Conservation (phyloP, 805 yeast genomes). For the Pichia insulana region DNA sequence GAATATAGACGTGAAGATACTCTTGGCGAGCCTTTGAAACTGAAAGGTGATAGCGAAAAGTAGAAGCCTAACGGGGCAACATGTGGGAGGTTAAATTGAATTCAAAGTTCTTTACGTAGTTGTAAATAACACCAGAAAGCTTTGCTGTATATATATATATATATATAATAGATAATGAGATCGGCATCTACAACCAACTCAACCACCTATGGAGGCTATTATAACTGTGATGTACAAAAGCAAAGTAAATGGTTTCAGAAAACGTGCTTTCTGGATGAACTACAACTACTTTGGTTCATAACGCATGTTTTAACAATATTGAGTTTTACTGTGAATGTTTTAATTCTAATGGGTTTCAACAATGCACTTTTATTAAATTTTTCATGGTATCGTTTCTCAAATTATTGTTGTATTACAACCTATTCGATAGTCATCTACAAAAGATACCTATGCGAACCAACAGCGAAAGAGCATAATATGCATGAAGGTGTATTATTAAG, state of each 20-base stretch:
- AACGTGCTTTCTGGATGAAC: neutral
- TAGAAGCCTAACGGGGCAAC: conserved; percentile 1
- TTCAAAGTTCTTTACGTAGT: no score
- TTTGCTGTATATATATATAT: no score
- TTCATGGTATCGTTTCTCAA: conserved; percentile 17
- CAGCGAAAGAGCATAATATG: neutral
- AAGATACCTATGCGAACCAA: conserved; percentile 16
- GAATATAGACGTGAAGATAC: conserved; percentile 18
- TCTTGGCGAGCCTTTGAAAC: conserved; percentile 9
- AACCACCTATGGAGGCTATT: neutral
- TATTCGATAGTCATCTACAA: conserved; percentile 25
- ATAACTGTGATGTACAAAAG: neutral
- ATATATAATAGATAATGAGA: no score
- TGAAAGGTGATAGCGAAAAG: conserved; percentile 4
- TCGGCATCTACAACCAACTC: neutral
- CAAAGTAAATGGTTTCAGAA: neutral
- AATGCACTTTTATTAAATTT: conserved; percentile 7
- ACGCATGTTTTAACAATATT: conserved; percentile 2
- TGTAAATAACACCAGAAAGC: no score
- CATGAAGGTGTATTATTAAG: conserved; percentile 22
- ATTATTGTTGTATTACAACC: conserved; percentile 22
- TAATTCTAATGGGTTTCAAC: conserved; percentile 7
- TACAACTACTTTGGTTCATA: conserved; percentile 3
- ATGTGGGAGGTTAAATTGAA: no score
- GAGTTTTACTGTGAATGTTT: conserved; percentile 14